phyloP scores from a whole-genome alignment of 164 flowering plant species.

The Brasenia schreberi region DNA sequence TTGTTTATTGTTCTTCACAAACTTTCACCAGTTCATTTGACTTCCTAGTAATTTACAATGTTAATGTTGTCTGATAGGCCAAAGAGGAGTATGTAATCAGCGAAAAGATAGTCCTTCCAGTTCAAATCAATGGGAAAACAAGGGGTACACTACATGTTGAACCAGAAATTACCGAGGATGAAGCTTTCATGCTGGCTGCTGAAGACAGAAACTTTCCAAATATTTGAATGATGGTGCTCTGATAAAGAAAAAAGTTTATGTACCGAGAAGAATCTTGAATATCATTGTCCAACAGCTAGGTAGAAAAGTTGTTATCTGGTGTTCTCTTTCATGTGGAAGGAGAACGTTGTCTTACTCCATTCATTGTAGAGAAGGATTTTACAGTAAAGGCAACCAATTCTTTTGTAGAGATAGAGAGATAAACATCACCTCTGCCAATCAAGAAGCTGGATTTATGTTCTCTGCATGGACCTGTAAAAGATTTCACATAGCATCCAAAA shows the following conservation, averaged over 20 bases:
- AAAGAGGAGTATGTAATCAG: constrained; percentile 61
- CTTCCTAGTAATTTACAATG: background rate
- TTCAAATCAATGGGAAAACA: constrained; percentile 94
- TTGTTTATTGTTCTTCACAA: too few relatives aligned
- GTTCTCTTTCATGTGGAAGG: too few relatives aligned
- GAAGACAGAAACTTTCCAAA: constrained; percentile 52
- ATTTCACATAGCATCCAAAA: too few relatives aligned
- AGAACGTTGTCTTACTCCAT: too few relatives aligned
- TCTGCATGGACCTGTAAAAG: too few relatives aligned
- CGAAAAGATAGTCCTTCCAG: constrained; percentile 56
- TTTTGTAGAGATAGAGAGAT: too few relatives aligned
- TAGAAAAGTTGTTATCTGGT: too few relatives aligned
- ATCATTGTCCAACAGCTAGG: constrained; percentile 20
- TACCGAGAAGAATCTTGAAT: constrained; percentile 82
- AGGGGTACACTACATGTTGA: constrained; percentile 85
- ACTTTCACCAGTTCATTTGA: background rate
- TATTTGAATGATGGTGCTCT: constrained; percentile 43
- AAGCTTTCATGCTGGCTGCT: constrained; percentile 63
- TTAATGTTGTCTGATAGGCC: constrained; percentile 30
- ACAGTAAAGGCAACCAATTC: too few relatives aligned
- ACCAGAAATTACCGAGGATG: constrained; percentile 60
- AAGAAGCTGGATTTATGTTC: too few relatives aligned
- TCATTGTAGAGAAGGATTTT: too few relatives aligned
- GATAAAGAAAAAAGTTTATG: constrained; percentile 67
- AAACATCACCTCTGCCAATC: too few relatives aligned